phyloP scores from a whole-genome alignment of 2,329 filamentous ascomycete genomes.

The Tolypocladium sp. region DNA sequence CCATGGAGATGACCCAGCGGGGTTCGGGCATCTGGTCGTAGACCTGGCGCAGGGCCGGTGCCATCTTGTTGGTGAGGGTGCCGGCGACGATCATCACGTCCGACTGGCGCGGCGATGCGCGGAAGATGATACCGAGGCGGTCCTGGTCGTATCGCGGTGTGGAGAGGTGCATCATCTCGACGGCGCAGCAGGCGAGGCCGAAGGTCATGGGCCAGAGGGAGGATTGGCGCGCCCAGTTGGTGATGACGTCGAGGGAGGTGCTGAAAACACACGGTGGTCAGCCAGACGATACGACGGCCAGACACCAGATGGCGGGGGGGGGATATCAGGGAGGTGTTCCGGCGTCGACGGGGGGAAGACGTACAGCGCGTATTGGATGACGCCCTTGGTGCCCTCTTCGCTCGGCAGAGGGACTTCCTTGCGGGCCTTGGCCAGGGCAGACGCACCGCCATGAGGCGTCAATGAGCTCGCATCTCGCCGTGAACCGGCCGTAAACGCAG shows the following conservation, averaged over 20 bases:
- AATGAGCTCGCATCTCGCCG: slow-evolving; percentile 53
- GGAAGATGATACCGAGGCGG: slow-evolving; percentile 82
- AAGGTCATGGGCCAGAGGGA: slow-evolving; percentile 88
- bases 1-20: slow-evolving; percentile 78
- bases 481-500: slow-evolving; percentile 57
- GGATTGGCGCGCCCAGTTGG: slow-evolving; percentile 77
- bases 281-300: neutral
- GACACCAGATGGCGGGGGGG: neutral
- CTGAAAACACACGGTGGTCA: slow-evolving; percentile 28
- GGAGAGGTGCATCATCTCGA: slow-evolving; percentile 90
- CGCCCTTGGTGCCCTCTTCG: slow-evolving; percentile 71
- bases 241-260: slow-evolving; percentile 67
- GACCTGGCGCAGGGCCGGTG: slow-evolving; percentile 77
- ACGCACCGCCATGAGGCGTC: slow-evolving; percentile 42
- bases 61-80: slow-evolving; percentile 95
- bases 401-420: slow-evolving; percentile 69
- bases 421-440: slow-evolving; percentile 45
- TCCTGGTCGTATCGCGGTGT: slow-evolving; percentile 86
- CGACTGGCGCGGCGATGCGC: slow-evolving; percentile 76
- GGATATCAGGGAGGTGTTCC: neutral
- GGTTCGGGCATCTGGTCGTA: slow-evolving; percentile 96
- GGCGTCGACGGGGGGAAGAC: slow-evolving; percentile 22
- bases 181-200: slow-evolving; percentile 77
- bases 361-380: slow-evolving; percentile 79
- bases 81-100: slow-evolving; percentile 93